Percentiles rank a stretch among this genome's conserved stretches.
Conservation (phyloP, 2,329 filamentous ascomycete species). For the Blastomyces silverae region DNA sequence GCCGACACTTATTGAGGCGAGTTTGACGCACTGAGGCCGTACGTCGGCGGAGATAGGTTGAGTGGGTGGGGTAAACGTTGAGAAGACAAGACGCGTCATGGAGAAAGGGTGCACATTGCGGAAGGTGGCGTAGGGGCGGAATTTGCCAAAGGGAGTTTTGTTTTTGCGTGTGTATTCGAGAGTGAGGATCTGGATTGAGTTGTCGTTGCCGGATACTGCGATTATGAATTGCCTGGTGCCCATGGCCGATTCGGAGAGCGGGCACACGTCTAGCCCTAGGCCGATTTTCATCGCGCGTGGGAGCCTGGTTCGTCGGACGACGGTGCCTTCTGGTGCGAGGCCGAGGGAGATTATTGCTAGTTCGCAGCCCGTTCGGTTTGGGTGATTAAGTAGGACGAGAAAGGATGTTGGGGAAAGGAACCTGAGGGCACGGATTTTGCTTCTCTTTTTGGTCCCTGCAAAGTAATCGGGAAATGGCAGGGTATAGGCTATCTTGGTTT, state of each 20-base stretch:
- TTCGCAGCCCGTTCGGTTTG: constrained; percentile 50
- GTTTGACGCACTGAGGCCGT: constrained; percentile 58
- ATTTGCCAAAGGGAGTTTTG: constrained; percentile 40
- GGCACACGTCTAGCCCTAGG: constrained; percentile 68
- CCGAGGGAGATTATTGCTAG: constrained; percentile 44
- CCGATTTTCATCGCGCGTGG: constrained; percentile 64
- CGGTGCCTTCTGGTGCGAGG: constrained; percentile 34
- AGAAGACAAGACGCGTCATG: constrained; percentile 52
- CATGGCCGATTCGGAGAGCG: constrained; percentile 54
- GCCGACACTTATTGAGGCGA: constrained; percentile 74
- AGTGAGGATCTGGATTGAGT: constrained; percentile 69
- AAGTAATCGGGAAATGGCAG: constrained; percentile 34
- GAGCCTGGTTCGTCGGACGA: constrained; percentile 52
- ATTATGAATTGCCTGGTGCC: constrained; percentile 70
- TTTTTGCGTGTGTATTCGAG: constrained; percentile 56
- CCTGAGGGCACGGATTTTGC: constrained; percentile 51
- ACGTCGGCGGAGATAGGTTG: constrained; percentile 44
- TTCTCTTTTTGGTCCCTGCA: constrained; percentile 34
- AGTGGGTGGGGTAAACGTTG: constrained; percentile 47
- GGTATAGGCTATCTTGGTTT: constrained; percentile 36
- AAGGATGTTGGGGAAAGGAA: constrained; percentile 51
- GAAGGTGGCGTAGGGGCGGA: constrained; percentile 48
- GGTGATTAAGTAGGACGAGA: constrained; percentile 51
- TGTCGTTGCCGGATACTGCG: constrained; percentile 72
- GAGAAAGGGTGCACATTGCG: constrained; percentile 51